A percentile compares a stretch with the other conserved stretches of the same genome.
Evolutionary conservation across 257 asterid genomes (phyloP).

Genomic region (Perilla frutescens): DNA sequence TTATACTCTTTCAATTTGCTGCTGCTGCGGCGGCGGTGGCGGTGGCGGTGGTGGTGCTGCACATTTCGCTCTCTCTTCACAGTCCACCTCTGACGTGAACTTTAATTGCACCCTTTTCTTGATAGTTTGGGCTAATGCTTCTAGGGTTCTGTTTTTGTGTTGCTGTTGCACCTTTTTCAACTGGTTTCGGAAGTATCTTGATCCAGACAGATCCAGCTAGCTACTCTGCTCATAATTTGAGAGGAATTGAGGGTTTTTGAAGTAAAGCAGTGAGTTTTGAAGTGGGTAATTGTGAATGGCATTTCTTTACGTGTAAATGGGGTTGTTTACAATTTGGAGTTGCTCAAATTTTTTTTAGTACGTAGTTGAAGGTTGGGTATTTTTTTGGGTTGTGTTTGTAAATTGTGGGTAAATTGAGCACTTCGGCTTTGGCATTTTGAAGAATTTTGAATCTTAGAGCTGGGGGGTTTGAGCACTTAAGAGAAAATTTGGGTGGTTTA

Average conservation of each 20-base stretch:
- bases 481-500: constrained; percentile 14
- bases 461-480: constrained; percentile 31
- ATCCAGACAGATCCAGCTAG: constrained; percentile 54
- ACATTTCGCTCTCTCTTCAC: constrained; percentile 61
- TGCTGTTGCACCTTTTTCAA: constrained; percentile 15
- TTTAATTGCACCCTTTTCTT: constrained; percentile 43
- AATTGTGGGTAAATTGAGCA: constrained; percentile 27
- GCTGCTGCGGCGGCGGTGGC: constrained; percentile 33
- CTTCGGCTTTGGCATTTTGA: constrained; percentile 36
- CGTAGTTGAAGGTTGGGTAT: constrained; percentile 7
- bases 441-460: constrained; percentile 30
- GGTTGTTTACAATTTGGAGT: constrained; percentile 32
- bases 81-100: constrained; percentile 64
- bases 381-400: constrained; percentile 22
- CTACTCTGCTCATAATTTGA: constrained; percentile 23
- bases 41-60: constrained; percentile 46
- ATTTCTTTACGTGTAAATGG: constrained; percentile 29
- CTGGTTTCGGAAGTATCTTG: constrained; percentile 43
- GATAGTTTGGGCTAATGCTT: constrained; percentile 20
- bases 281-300: constrained; percentile 33
- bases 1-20: constrained; percentile 27
- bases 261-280: constrained; percentile 16
- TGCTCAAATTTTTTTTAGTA: constrained; percentile 36
- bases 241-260: constrained; percentile 31
- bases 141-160: constrained; percentile 32